Base-by-base conservation (phyloP, 176 grass and related monocot genomes). In the Eragrostis nindensis region DNA sequence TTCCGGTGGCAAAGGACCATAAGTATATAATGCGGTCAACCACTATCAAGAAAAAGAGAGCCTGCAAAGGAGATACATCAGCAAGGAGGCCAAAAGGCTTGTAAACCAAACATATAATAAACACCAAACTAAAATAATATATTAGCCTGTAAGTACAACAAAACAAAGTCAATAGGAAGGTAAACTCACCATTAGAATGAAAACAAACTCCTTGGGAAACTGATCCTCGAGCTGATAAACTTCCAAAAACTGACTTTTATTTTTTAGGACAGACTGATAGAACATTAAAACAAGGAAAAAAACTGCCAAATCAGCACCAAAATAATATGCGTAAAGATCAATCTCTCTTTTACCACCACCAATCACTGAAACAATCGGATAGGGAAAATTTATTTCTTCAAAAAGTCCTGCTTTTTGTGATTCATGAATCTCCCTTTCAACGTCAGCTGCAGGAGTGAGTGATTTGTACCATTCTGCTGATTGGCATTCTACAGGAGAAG, bases 201-300 rank as follows among this genome's bases (percentile, higher is more conserved):
- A 98, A 75, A 98, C 95, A 85, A 91, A 98, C 79, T 98, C 95
- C 84, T 98, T 98, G 1, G 95, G 95, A 77, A 98, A 98, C 79
- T 98, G 95, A 77, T 98, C 95, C 75, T 90, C 95, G 44, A 98
- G 86, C 81, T 94, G 95, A 82, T 98, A 98, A 76, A 94, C 92
- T 73, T 98, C 95, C 69, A 98, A 80, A 82, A 98, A 82, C 63
- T 94, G 81, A 66, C 95, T 98, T 66, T 92, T 94, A 56, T 98
- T 94, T 87, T 98, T 94, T 62, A 98, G 86, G 24, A 98, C 90
- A 83, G 88, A 98, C 71, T 98, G 95, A 81, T 98, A 98, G 44
- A 98, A 98, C 72, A 94, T 98, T 3, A 74, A 71, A 89, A 94
- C 92, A 45, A 98, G 85, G 82, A 98, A 98, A 74, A 98, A 98